Evolutionary conservation across 2,329 filamentous ascomycete species (phyloP), one percentile per base, ranked within the genome.

Genomic region (Aciculosporium take): DNA sequence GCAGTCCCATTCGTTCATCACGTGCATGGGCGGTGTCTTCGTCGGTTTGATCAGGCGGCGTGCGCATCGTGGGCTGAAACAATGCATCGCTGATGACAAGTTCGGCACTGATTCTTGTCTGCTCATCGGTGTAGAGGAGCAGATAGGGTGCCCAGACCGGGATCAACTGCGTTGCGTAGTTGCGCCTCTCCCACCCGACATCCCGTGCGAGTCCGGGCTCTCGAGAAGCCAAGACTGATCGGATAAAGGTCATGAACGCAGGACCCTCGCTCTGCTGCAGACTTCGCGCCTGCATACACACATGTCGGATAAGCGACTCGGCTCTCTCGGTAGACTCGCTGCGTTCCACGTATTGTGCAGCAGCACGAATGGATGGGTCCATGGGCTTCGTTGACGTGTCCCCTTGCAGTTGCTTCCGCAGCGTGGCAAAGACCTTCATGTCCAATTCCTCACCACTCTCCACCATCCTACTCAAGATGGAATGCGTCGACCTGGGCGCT

Each of bases 391-490:
- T 55, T 12, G 58, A 53, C 2, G 52, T 53, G 27, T 61, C 58
- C 10, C 71, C 67, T 15, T 66, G 67, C 36, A 82, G 71, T 20
- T 69, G 71, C 31, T 59, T 59, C 45, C 69, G 63, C 31, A 84
- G 55, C 1, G 74, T 72, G 33, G 62, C 57, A 30, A 67, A 66
- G 2, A 86, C 63, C 34, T 65, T 61, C 0, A 60, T 37, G 33
- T 76, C 73, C 56, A 77, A 67, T 6, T 61, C 50, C 1, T 63
- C 56, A 42, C 71, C 68, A 17, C 71, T 61, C n/a, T 63, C 58
- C 32, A 83, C 59, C 28, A 86, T 64, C 3, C 67, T 63, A 29
- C 58, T 59, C 37, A 87, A 55, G 40, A 87, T 80, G 10, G 59
- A 62, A 38, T 71, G 64, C 2, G 72, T 75, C 2, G 65, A 63